Base-by-base conservation (phyloP, 139 green algal species). In the Picochlorum sp. region DNA sequence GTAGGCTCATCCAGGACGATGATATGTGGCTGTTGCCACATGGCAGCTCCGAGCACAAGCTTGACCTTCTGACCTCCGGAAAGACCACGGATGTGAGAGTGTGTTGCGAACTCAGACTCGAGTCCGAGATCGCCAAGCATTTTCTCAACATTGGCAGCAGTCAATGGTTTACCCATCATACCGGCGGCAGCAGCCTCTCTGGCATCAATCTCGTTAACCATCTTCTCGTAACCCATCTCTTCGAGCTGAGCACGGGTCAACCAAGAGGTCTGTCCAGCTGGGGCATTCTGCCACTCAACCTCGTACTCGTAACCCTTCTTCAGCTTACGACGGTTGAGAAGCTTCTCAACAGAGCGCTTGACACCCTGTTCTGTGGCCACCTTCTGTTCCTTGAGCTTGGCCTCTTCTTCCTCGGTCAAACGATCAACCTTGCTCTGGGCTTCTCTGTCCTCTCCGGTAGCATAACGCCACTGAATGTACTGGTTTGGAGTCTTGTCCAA, bases 401-500 rank as follows among this genome's bases (percentile, higher is more conserved):
- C 82, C 69, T 85, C 71, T 81, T 97, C 91, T 76, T 96, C 91
- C 58, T 91, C 82, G 10, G 74, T 85, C 46, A 85, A 38, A 69
- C 82, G 82, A 49, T 74, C 80, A 10, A 81, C 84, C 78, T 90
- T 90, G 44, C 71, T 63, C 67, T 88, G 78, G 8, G 77, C 81
- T 84, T 97, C 90, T 51, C 84, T 75, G 77, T 97, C 90, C 80
- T 97, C 89, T 65, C 90, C 90, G 38, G 72, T 83, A 34, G 81
- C 83, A 61, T 93, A 97, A 32, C 90, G 87, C 90, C 90, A 97
- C 77, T 87, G 75, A 78, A 97, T 95, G 82, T 97, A 97, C 84
- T 96, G 52, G 21, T 63, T 61, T n/a, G 59, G 67, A 49, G 59
- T 69, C 38, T 62, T 72, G 14, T 69, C 67, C 62, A 74, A 34